phyloP scores from a whole-genome alignment of 2,329 filamentous ascomycete genomes.

The Spiromastix sp. region DNA sequence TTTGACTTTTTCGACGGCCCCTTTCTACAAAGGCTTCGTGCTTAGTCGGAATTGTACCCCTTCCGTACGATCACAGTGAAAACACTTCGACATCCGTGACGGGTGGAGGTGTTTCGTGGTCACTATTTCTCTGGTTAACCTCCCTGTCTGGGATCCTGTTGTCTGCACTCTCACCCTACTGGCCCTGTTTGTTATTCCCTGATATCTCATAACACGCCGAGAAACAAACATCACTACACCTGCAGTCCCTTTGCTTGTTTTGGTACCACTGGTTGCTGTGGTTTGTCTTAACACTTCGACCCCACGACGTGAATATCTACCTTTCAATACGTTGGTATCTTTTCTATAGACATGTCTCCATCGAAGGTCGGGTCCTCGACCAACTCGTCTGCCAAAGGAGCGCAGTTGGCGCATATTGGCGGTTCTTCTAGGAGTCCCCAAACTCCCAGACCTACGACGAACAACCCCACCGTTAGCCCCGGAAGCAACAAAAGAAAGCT shows the following conservation, averaged over 20 bases:
- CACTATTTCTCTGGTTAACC: background rate
- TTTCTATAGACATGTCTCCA: background rate
- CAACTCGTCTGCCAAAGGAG: background rate
- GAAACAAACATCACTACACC: background rate
- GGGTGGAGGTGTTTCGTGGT: slow-evolving; percentile 28
- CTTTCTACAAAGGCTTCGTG: too few species aligned
- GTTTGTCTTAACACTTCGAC: too few species aligned
- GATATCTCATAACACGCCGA: too few species aligned
- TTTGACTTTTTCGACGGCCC: slow-evolving; percentile 42
- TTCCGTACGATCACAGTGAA: slow-evolving; percentile 27
- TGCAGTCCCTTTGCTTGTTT: background rate
- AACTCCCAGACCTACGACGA: slow-evolving; percentile 7
- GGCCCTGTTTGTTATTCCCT: background rate
- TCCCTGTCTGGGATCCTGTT: too few species aligned
- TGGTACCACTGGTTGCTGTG: too few species aligned
- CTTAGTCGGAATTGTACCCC: slow-evolving; percentile 61
- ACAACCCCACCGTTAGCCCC: slow-evolving; percentile 15
- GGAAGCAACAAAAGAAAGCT: slow-evolving; percentile 24
- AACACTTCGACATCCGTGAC: slow-evolving; percentile 26
- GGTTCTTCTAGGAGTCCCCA: too few species aligned
- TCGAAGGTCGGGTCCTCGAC: background rate
- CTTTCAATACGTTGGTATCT: too few species aligned
- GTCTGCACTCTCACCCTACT: too few species aligned
- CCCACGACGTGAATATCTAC: too few species aligned
- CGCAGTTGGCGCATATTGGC: too few species aligned